Evolutionary conservation across 1,284 basidiomycete genomes (phyloP).

Genomic region (Xerocomus subilludens): DNA sequence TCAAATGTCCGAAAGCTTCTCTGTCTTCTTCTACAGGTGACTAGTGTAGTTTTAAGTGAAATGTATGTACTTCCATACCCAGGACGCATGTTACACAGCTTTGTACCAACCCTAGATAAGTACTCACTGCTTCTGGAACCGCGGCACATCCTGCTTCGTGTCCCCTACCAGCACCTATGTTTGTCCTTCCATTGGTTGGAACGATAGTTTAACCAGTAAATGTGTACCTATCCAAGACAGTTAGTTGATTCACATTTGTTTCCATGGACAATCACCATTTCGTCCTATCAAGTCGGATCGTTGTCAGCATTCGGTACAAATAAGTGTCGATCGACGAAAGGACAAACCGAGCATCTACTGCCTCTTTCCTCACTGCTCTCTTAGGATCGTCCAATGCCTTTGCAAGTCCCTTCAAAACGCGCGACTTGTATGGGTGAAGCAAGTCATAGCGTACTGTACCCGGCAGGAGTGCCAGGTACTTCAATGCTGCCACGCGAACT

Average conservation of each 20-base stretch:
- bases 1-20: no score
- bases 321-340: neutral
- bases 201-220: slow-evolving; percentile 59
- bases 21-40: no score
- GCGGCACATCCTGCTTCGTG: neutral
- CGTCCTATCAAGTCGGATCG: slow-evolving; percentile 55
- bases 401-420: slow-evolving; percentile 79
- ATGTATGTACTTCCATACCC: no score
- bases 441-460: slow-evolving; percentile 80
- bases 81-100: no score
- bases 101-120: no score
- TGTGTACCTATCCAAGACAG: slow-evolving; percentile 61
- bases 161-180: neutral
- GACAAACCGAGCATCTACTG: slow-evolving; percentile 81
- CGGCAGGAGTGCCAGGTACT: slow-evolving; percentile 78
- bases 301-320: slow-evolving; percentile 15
- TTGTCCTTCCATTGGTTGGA: neutral
- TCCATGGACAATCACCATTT: slow-evolving; percentile 59
- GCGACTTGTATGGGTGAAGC: slow-evolving; percentile 77
- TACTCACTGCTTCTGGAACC: slow-evolving; percentile 2
- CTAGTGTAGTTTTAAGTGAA: no score
- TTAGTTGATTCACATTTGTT: slow-evolving; percentile 1
- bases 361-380: slow-evolving; percentile 81
- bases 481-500: slow-evolving; percentile 80
- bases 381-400: slow-evolving; percentile 87